phyloP scores from a whole-genome alignment of 805 yeast genomes.

The Saccharomycopsis microspora region DNA sequence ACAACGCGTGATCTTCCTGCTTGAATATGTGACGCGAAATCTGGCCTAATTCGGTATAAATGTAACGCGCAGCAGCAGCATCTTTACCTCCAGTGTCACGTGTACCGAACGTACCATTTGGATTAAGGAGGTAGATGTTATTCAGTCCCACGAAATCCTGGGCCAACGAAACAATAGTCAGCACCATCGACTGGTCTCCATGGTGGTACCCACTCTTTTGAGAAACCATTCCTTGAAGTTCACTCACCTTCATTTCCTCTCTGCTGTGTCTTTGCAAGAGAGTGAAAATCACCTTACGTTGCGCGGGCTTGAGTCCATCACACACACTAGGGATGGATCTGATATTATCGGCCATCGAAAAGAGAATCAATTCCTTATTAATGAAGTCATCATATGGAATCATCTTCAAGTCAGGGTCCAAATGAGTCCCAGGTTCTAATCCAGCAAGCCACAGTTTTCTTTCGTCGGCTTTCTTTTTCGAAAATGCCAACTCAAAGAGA shows the following conservation, averaged over 20 bases:
- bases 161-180: constrained; percentile 87
- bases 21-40: constrained; percentile 71
- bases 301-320: constrained; percentile 97
- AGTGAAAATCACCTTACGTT: constrained; percentile 84
- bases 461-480: constrained; percentile 91
- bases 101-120: constrained; percentile 94
- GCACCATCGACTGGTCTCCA: constrained; percentile 81
- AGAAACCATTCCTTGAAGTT: constrained; percentile 79
- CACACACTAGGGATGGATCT: constrained; percentile 90
- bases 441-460: constrained; percentile 94
- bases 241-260: constrained; percentile 79
- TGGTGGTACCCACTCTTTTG: constrained; percentile 92
- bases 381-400: constrained; percentile 92
- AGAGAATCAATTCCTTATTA: constrained; percentile 86
- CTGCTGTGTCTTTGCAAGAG: constrained; percentile 71
- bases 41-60: constrained; percentile 72
- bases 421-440: constrained; percentile 83
- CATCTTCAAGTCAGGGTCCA: constrained; percentile 62
- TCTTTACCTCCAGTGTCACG: constrained; percentile 97
- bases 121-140: constrained; percentile 72
- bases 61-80: constrained; percentile 96
- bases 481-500: constrained; percentile 82
- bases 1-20: constrained; percentile 67
- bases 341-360: constrained; percentile 93
- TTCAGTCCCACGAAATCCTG: constrained; percentile 92